phyloP scores from a whole-genome alignment of 2,329 filamentous ascomycete genomes.

The Aplosporella prunicola region DNA sequence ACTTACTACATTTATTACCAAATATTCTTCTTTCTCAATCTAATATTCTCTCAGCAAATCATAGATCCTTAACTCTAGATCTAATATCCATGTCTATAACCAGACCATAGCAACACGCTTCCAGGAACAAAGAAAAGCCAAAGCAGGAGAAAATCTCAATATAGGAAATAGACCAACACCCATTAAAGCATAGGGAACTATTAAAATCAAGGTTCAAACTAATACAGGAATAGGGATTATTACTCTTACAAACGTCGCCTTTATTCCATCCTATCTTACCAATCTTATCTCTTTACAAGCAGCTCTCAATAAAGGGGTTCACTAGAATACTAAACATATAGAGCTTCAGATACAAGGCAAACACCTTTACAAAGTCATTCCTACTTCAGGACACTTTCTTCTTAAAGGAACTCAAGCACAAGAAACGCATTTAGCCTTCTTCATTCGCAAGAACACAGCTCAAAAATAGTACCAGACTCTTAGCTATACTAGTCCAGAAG shows the following conservation, averaged over 20 bases:
- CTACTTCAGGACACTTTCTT: neutral
- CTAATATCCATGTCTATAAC: slow-evolving; percentile 1
- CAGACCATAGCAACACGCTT: neutral
- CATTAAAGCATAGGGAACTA: slow-evolving; percentile 1
- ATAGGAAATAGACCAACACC: neutral
- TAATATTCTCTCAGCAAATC: neutral
- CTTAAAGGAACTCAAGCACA: neutral
- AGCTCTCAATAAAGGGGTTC: neutral
- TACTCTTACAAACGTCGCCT: neutral
- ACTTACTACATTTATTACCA: too few relatives aligned
- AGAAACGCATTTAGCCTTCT: too few relatives aligned
- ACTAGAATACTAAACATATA: neutral
- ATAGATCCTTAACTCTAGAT: neutral
- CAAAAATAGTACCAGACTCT: neutral
- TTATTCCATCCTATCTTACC: neutral
- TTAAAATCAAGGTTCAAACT: neutral
- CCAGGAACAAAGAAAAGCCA: neutral
- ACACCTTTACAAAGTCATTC: neutral
- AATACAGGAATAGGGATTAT: neutral
- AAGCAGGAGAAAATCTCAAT: neutral
- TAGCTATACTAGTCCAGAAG: neutral
- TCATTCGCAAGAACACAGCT: neutral
- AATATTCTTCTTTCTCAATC: too few relatives aligned
- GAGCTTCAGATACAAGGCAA: neutral
- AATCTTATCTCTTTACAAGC: neutral